Base-by-base conservation (phyloP, 2,329 filamentous ascomycete genomes). In the Fusarium sp. region DNA sequence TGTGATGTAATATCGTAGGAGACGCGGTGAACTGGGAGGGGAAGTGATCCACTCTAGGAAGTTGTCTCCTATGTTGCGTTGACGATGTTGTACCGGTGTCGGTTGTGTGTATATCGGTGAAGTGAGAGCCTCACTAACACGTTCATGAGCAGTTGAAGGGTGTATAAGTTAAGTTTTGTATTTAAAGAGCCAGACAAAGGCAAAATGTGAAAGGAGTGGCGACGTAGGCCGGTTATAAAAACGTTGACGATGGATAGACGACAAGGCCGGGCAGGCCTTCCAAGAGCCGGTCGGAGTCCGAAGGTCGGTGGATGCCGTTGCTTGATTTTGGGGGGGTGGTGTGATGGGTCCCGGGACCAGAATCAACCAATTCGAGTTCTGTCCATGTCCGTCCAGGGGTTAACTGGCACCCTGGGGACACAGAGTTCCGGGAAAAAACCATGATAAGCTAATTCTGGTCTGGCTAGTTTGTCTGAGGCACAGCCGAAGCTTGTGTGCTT, bases 241-340 rank as follows among this genome's bases (percentile, higher is more conserved):
- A 46, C 50, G 54, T 68, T 67, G 69, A 74, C 50, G 70, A 75
- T 69, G 67, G 73, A 73, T 49, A 72, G 64, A 72, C 60, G 56
- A 54, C 50, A 54, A 54, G 25, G 35, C 57, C 57, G 60, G 64
- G 67, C 43, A 57, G 46, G 63, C 35, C 35, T 32, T 69, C 58
- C 53, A 74, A 68, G 66, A 72, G 67, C 73, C 76, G 76, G 72
- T 77, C 76, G 76, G 76, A 78, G 60, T 69, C 76, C 76, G 76
- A 78, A 65, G 66, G 74, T 69, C 73, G 74, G 73, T 75, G 73
- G 72, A 70, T 69, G 72, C 72, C 64, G 66, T 62, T 61, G 59
- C 62, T 33, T 50, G n/a, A 15, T 50, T 50, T 50, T 50, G 42
- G 18, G 60, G 69, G 64, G 75, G 71, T 78, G 77, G 77, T 76